Evolutionary conservation across 345 rosid species (phyloP), one percentile per base, ranked within the genome.

Genomic region (Moringa oleifera): DNA sequence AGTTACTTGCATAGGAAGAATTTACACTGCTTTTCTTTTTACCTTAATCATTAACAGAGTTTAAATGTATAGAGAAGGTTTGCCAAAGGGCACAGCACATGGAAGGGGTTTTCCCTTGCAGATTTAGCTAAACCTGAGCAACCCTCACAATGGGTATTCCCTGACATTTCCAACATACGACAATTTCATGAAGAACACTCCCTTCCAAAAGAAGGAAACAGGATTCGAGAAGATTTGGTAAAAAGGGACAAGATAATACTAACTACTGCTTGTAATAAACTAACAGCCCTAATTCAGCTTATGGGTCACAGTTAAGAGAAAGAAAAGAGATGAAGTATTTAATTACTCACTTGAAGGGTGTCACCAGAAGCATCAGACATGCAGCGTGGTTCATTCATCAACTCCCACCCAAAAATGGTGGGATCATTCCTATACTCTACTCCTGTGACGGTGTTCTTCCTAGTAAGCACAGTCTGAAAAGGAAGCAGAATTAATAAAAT

Each of bases 311-410:
- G 22, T 17, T 54, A 12, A 6, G 23, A 16, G 4, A 7, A 11
- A 15, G 10, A 16, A 53, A 53, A 53, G 25, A 20, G 25, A 20
- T 9, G 4, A 53, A 2, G 18, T 1, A 12, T 20, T 53, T 61
- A 18, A 64, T 12, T 51, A 80, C 96, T 83, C 75, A 93, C 97
- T 68, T 90, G 97, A 55, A 93, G 89, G 37, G 94, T 90, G 75
- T 90, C 84, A 13, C 98, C 98, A 18, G 98, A 88, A 61, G 90
- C 75, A 81, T 93, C 98, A 60, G 96, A 59, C 85, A 79, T 70
- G 86, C 97, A 86, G 28, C 93, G 96, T 52, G 98, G 98, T 79
- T 93, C 98, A 36, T 93, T 93, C 20, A 90, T 93, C 81, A 93
- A 71, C 78, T 88, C 97, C 98, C 96, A 90, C 9, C 80, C 98